Conservation (phyloP, 352 stramenopile genomes). For the Lagenidium sp. region DNA sequence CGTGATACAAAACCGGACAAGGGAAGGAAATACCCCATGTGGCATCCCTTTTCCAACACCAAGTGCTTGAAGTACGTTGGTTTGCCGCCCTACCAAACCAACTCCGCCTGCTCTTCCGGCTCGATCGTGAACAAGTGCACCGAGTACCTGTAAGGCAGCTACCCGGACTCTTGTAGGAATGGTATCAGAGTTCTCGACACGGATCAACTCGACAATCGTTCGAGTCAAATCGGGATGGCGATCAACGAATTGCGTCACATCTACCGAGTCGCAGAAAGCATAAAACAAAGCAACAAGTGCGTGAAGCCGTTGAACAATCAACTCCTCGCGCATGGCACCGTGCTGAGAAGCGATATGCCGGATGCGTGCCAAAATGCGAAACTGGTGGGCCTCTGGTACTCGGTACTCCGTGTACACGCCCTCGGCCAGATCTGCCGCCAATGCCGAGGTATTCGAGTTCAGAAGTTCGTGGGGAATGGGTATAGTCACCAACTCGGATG, state of each 20-base stretch:
- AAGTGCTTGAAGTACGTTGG: constrained; percentile 64
- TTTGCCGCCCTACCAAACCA: constrained; percentile 67
- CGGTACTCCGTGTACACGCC: neutral
- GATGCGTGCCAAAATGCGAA: constrained; percentile 60
- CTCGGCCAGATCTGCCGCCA: neutral
- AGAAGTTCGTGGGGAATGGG: constrained; percentile 2
- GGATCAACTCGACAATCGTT: constrained; percentile 62
- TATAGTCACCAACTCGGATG: constrained; percentile 4
- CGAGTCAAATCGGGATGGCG: constrained; percentile 67
- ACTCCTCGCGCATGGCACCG: constrained; percentile 29
- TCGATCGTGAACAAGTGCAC: constrained; percentile 72
- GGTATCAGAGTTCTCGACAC: constrained; percentile 52
- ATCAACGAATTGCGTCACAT: constrained; percentile 75
- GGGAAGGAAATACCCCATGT: constrained; percentile 71
- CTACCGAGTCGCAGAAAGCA: constrained; percentile 58
- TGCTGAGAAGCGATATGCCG: constrained; percentile 22
- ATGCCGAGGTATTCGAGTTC: neutral
- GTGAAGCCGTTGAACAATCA: constrained; percentile 59
- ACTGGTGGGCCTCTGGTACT: constrained; percentile 28
- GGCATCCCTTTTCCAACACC: constrained; percentile 72
- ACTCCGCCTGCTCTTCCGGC: constrained; percentile 49
- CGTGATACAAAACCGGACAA: constrained; percentile 73
- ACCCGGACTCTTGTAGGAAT: constrained; percentile 53
- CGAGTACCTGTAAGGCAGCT: constrained; percentile 57
- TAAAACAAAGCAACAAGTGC: constrained; percentile 69